Evolutionary conservation across 306 rosid species (phyloP).

Genomic region (Urtica urens): DNA sequence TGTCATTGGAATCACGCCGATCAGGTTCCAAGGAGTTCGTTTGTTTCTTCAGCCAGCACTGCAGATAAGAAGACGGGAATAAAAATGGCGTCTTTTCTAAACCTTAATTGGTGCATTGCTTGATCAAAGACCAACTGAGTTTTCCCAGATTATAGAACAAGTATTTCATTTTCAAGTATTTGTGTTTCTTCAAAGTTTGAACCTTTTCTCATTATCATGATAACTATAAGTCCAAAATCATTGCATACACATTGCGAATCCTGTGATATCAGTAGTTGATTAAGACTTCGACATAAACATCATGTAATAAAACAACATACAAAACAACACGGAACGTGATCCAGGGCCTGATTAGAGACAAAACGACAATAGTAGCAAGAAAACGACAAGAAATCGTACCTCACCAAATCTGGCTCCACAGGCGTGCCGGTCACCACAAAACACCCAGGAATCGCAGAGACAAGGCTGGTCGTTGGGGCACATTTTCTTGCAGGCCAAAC

Average conservation of each 20-base stretch:
- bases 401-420: slow-evolving; percentile 69
- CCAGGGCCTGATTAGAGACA: neutral
- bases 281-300: too few species aligned
- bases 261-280: too few species aligned
- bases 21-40: slow-evolving; percentile 63
- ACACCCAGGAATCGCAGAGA: slow-evolving; percentile 72
- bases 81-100: neutral
- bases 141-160: too few species aligned
- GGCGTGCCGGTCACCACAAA: slow-evolving; percentile 47
- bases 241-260: too few species aligned
- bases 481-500: slow-evolving; percentile 55
- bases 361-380: neutral
- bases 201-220: too few species aligned
- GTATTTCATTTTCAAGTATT: too few species aligned
- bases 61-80: slow-evolving; percentile 7
- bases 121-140: too few species aligned
- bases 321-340: too few species aligned
- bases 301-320: too few species aligned
- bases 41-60: slow-evolving; percentile 98
- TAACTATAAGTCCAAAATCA: too few species aligned
- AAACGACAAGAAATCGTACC: slow-evolving; percentile 35
- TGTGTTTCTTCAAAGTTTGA: too few species aligned
- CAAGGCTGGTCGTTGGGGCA: slow-evolving; percentile 26
- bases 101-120: too few species aligned
- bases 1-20: slow-evolving; percentile 35